A percentile compares a stretch with the other conserved stretches of the same genome.
phyloP scores from a whole-genome alignment of 768 basidiomycete species.

The Suillus subalutaceus region DNA sequence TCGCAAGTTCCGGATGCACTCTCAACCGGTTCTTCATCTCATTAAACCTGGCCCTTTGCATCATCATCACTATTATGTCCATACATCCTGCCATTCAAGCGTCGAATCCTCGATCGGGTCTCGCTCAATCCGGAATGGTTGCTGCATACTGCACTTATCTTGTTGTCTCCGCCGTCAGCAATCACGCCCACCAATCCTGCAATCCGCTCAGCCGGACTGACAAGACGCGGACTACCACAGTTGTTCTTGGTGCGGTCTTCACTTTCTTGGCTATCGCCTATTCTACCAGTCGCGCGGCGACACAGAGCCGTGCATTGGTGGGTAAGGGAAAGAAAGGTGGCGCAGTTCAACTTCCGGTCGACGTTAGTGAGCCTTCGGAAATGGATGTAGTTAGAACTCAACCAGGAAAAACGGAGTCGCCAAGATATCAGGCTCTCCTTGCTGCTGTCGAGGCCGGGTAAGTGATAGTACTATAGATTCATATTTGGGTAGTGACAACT shows the following conservation, averaged over 20 bases:
- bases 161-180: conserved; percentile 89
- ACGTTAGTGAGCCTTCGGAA: conserved; percentile 62
- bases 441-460: conserved; percentile 97
- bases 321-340: conserved; percentile 70
- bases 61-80: conserved; percentile 80
- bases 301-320: conserved; percentile 88
- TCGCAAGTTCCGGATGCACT: conserved; percentile 82
- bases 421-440: conserved; percentile 89
- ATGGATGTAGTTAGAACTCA: conserved; percentile 80
- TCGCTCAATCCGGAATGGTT: conserved; percentile 97
- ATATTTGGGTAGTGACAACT: conserved; percentile 9
- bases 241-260: conserved; percentile 90
- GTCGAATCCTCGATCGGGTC: conserved; percentile 89
- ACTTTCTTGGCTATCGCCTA: conserved; percentile 99
- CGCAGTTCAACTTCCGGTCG: conserved; percentile 63
- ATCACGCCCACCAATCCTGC: conserved; percentile 84
- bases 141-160: conserved; percentile 97
- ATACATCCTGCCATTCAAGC: conserved; percentile 89
- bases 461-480: conserved; percentile 20
- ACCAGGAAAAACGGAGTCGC: conserved; percentile 81
- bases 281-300: conserved; percentile 94
- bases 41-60: conserved; percentile 82
- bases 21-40: conserved; percentile 98
- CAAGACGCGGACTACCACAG: conserved; percentile 80
- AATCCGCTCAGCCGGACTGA: conserved; percentile 80